Percentiles rank a stretch among this genome's conserved stretches.
Conservation (phyloP, 1,284 basidiomycete species). For the Cryptococcus sp. region DNA sequence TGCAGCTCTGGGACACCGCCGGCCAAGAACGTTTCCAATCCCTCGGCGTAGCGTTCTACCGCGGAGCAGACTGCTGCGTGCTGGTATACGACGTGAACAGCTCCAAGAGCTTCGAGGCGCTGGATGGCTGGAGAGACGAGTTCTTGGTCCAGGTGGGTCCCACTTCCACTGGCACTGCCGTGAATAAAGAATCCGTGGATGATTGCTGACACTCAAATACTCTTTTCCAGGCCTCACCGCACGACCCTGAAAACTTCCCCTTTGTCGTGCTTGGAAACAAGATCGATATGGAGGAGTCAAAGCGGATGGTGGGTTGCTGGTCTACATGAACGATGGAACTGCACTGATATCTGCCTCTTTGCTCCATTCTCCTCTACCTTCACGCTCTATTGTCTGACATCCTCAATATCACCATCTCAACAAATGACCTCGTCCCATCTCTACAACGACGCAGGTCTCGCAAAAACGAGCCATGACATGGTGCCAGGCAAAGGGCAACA, state of each 20-base stretch:
- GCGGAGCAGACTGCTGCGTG: slow-evolving; percentile 98
- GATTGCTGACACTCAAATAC: background rate
- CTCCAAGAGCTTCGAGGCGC: slow-evolving; percentile 92
- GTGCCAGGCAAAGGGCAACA: slow-evolving; percentile 99
- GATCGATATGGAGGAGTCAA: slow-evolving; percentile 99
- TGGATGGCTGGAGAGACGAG: slow-evolving; percentile 97
- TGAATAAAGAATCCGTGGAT: background rate
- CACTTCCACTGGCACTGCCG: background rate
- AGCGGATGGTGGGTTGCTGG: slow-evolving; percentile 75
- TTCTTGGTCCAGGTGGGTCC: slow-evolving; percentile 75
- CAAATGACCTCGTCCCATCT: background rate
- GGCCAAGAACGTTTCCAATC: slow-evolving; percentile 99
- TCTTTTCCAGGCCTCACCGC: slow-evolving; percentile 78
- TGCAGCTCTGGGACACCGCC: slow-evolving; percentile 96
- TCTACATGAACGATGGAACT: background rate
- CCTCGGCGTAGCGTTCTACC: slow-evolving; percentile 97
- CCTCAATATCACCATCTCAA: background rate
- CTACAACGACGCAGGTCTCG: slow-evolving; percentile 70
- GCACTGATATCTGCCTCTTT: background rate
- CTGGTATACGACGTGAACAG: slow-evolving; percentile 99
- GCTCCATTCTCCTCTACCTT: background rate
- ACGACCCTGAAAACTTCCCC: slow-evolving; percentile 98
- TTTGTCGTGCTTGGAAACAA: slow-evolving; percentile 99
- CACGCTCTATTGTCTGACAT: background rate
- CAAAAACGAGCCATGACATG: slow-evolving; percentile 99